Evolutionary conservation across 2,329 filamentous ascomycete genomes (phyloP).

Genomic region (Arthrobotrys sphaeroides): DNA sequence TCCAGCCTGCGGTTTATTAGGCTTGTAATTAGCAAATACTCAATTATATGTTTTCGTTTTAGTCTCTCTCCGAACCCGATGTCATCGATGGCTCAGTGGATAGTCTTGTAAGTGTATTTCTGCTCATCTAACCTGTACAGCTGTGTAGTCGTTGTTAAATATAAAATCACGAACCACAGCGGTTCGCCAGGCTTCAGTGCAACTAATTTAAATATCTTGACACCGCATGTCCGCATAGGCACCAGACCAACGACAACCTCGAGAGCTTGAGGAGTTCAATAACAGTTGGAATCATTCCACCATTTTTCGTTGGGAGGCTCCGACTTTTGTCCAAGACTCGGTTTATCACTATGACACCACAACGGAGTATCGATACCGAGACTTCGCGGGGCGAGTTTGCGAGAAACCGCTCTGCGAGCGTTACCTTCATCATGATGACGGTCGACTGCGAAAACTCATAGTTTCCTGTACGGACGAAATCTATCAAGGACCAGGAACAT

Average conservation of each 20-base stretch:
- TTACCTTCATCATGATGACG: slow-evolving; percentile 53
- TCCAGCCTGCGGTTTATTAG: too few relatives aligned
- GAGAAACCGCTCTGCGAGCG: slow-evolving; percentile 39
- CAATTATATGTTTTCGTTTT: background rate
- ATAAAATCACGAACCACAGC: too few relatives aligned
- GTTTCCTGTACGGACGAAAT: slow-evolving; percentile 53
- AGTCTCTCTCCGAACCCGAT: too few relatives aligned
- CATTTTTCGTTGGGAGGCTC: background rate
- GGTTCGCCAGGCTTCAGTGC: too few relatives aligned
- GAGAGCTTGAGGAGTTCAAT: background rate
- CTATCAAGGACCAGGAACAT: slow-evolving; percentile 9
- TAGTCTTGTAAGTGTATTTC: too few relatives aligned
- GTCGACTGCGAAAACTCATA: slow-evolving; percentile 53
- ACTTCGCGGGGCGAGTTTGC: slow-evolving; percentile 49
- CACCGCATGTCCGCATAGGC: background rate
- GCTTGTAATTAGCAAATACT: background rate
- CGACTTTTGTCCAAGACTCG: background rate
- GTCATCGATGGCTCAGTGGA: too few relatives aligned
- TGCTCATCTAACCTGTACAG: too few relatives aligned
- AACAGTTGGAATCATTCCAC: background rate
- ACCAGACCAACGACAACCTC: background rate
- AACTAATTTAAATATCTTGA: too few relatives aligned
- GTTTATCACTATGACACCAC: background rate
- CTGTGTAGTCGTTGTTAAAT: too few relatives aligned
- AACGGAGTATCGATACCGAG: slow-evolving; percentile 39